Evolutionary conservation across 306 rosid genomes (phyloP), one percentile per base, ranked within the genome.

Genomic region (Dicorynia guianensis): DNA sequence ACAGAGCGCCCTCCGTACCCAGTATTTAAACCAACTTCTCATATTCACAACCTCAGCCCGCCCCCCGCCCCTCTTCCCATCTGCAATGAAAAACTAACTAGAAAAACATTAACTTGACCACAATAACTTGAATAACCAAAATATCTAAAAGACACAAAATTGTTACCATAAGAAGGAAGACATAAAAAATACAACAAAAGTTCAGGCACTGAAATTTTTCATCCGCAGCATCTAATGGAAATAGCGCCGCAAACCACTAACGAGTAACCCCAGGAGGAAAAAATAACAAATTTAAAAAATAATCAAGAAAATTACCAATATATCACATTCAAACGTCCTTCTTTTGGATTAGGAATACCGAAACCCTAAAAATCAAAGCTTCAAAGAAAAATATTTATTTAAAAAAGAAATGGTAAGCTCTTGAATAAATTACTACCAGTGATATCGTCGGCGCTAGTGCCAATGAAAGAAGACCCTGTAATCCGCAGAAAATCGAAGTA

Each of bases 281-380:
- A 61, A 10, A 4, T 34, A 34, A 52, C 19, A 48, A 36, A 63
- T n/a, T 40, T 18, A 11, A n/a, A 6, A 5, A 67, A 8, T 11
- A 43, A 11, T 64, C 39, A 38, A 30, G 35, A 57, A 79, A 48
- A 67, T n/a, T 10, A 43, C 25, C 14, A 7, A 30, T 46, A 68
- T 71, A 69, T 9, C 55, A 25, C 77, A 63, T 77, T 46, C 55
- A 67, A 78, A 69, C 8, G 11, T 39, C 80, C 79, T 33, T 52
- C 20, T 75, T 48, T 44, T 54, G 7, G 33, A 69, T 69, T 68
- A 36, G 42, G 34, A 85, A 60, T 61, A 73, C 59, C 11, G 49
- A 81, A 86, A 81, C 83, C 88, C 88, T 78, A 86, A 71, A 67
- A 65, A 18, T 14, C 8, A 63, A 68, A 46, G 12, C 52, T 64